Base-by-base conservation (phyloP, 2,329 filamentous ascomycete genomes). In the Chrysosporium keratinophilum region DNA sequence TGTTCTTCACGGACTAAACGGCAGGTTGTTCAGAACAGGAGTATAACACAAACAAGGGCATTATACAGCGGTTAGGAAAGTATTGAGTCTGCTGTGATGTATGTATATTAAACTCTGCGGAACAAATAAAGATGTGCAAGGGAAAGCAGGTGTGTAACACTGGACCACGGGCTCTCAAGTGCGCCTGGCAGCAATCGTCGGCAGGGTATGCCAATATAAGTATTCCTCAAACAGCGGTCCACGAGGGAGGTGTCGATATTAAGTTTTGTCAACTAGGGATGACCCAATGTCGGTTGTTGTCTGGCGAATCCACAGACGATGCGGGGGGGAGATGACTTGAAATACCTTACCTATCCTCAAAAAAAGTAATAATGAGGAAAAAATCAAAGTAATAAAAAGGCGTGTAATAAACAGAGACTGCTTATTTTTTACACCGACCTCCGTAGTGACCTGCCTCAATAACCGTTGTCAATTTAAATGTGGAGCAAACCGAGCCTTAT, bases 401-500 rank as follows among this genome's bases (percentile, higher is more conserved):
- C 40, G 45, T 33, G 44, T 42, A 34, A 49, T 49, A 54, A 46
- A 41, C 34, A 43, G 44, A 44, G 37, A 6, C 28, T 31, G 51
- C 43, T 44, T 33, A 54, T 37, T 42, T 31, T 51, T 51, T 28
- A 51, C 50, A 46, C 44, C 44, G 17, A 28, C 23, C 23, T 28
- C 23, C 23, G 23, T 28, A 28, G 23, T 28, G 28, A 49, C 51
- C 44, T 54, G 51, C 43, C 43, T 54, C 51, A 53, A 54, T 43
- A 54, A 48, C 51, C 51, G 51, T 54, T 54, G 51, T 54, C 44
- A 48, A 48, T 54, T 28, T 44, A 54, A 46, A 54, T 57, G 55
- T 57, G 55, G 55, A 57, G 55, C 53, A 54, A 45, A 52, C 52
- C 48, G 52, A 55, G 55, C 55, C 52, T 57, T 57, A 57, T 57